Conservation (phyloP, 1,284 basidiomycete species). For the Ganoderma resinaceum region DNA sequence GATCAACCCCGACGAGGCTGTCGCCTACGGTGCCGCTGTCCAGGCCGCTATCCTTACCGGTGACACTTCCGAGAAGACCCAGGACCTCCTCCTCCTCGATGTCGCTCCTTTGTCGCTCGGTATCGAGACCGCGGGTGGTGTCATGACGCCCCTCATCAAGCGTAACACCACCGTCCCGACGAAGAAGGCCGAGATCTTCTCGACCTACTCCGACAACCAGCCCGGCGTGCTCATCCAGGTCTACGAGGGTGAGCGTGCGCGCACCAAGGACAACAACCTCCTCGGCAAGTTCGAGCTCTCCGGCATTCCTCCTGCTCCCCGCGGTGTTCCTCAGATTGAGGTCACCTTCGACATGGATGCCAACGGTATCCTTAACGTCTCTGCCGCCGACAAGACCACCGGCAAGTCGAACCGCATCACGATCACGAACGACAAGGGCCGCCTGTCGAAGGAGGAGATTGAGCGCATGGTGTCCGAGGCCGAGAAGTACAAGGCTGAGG, state of each 20-base stretch:
- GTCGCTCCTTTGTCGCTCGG: constrained; percentile 96
- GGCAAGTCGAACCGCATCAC: constrained; percentile 97
- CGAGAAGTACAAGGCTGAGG: constrained; percentile 92
- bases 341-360: constrained; percentile 99
- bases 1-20: constrained; percentile 99
- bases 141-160: constrained; percentile 97
- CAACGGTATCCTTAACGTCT: constrained; percentile 98
- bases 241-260: constrained; percentile 98
- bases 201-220: constrained; percentile 99
- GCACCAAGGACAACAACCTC: constrained; percentile 99
- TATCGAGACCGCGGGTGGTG: constrained; percentile 99
- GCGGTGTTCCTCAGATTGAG: constrained; percentile 98
- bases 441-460: constrained; percentile 98
- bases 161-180: constrained; percentile 99
- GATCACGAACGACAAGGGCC: constrained; percentile 99
- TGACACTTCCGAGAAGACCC: constrained; percentile 98
- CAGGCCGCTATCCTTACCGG: constrained; percentile 99
- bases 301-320: constrained; percentile 97
- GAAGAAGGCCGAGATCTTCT: constrained; percentile 99
- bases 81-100: constrained; percentile 96
- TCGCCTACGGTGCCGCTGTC: constrained; percentile 99
- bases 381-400: constrained; percentile 96
- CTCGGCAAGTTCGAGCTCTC: constrained; percentile 99
- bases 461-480: constrained; percentile 96
- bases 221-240: constrained; percentile 99